phyloP scores from a whole-genome alignment of 208 protist species.

The Vickermania spadyakhi region DNA sequence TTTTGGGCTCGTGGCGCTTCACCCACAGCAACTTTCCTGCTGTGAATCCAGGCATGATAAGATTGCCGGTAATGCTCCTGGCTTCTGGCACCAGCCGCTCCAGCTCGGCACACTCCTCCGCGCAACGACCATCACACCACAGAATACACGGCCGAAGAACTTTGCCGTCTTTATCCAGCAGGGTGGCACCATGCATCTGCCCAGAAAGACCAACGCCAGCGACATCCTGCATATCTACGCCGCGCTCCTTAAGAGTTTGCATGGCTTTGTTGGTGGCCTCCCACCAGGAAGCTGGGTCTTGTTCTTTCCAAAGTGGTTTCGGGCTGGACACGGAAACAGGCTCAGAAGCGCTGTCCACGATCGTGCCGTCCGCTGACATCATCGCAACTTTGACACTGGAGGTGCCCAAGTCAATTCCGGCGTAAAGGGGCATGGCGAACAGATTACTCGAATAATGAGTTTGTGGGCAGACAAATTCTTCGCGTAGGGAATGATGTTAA shows the following conservation, averaged over 20 bases:
- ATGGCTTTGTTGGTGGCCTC: conserved; percentile 46
- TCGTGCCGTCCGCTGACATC: conserved; percentile 32
- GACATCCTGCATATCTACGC: conserved; percentile 35
- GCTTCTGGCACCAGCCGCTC: conserved; percentile 40
- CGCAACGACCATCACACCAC: conserved; percentile 71
- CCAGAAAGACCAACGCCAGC: conserved; percentile 51
- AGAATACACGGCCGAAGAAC: conserved; percentile 70
- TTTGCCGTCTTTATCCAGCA: conserved; percentile 42
- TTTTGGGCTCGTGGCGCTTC: conserved; percentile 50
- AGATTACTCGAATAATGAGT: no score
- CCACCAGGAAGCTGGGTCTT: conserved; percentile 55
- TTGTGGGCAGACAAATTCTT: no score
- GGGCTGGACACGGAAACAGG: conserved; percentile 40
- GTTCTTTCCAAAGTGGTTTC: conserved; percentile 65
- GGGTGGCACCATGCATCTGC: conserved; percentile 64
- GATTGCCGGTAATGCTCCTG: conserved; percentile 54
- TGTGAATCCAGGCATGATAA: conserved; percentile 82
- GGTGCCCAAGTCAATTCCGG: conserved; percentile 62
- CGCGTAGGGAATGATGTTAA: no score
- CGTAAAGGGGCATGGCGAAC: conserved; percentile 40
- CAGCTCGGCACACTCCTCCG: conserved; percentile 54
- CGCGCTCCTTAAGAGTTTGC: conserved; percentile 27
- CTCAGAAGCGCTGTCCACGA: conserved; percentile 44
- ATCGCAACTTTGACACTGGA: conserved; percentile 66
- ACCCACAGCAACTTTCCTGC: conserved; percentile 75